phyloP scores from a whole-genome alignment of 176 grass and related monocot species.

The Cenchrus americanus region DNA sequence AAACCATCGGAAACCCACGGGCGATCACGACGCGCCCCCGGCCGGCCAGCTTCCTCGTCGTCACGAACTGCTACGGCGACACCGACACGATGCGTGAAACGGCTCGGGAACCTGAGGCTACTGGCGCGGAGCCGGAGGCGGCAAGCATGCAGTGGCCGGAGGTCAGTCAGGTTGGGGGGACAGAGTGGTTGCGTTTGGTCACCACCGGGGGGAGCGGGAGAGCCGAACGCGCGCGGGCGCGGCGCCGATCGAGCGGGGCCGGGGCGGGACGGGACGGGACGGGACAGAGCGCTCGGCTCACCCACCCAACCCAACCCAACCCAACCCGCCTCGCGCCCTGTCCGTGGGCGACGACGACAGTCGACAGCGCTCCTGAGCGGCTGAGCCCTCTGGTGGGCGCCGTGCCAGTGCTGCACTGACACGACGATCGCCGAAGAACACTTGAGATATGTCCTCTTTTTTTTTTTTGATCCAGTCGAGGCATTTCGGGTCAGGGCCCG shows the following conservation, averaged over 20 bases:
- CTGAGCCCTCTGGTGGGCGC: no score
- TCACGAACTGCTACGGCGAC: not conserved
- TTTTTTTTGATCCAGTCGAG: no score
- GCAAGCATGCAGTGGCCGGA: not conserved
- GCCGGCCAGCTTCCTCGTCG: not conserved
- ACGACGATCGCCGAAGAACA: no score
- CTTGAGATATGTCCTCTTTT: no score
- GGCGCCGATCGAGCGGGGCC: not conserved
- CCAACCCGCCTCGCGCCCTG: no score
- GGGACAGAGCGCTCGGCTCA: not conserved
- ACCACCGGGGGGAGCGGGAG: not conserved
- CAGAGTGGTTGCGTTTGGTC: conserved; percentile 33
- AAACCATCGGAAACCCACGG: not conserved
- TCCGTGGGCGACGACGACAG: no score
- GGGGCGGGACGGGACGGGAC: no score
- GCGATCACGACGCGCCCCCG: not conserved
- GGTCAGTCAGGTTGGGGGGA: not conserved
- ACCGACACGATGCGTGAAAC: not conserved
- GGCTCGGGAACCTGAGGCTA: not conserved
- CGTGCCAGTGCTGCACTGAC: no score
- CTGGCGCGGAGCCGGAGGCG: not conserved
- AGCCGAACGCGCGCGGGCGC: not conserved
- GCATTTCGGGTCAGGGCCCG: no score
- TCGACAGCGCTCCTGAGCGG: no score
- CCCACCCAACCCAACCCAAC: not conserved